Evolutionary conservation across 192 early-diverging fungal species (phyloP), one percentile per base, ranked within the genome.

Genomic region (Coemansia sp.): DNA sequence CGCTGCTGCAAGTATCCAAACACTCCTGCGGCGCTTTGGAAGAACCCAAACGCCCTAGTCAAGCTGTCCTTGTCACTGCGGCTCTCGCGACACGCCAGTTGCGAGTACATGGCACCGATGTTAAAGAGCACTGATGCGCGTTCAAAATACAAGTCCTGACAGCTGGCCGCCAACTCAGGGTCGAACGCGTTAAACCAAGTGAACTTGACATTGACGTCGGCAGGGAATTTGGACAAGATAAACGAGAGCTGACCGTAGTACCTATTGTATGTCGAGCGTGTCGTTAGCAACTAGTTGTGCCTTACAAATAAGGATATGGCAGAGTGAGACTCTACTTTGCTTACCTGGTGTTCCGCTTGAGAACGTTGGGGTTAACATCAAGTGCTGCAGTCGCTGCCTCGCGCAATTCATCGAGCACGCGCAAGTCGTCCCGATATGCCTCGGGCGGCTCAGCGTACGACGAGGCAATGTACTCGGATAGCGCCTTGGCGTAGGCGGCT

Each of bases 211-310:
- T 88, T 70, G 85, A 93, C 92, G 78, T 95, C 93, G 16, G 92
- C 92, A 7, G 92, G 91, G 66, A 97, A 97, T 79, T 96, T 97
- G 58, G 90, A 87, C 49, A 90, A 75, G 39, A 96, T 88, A 74
- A 91, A 91, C 18, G 89, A 88, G 27, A 97, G 85, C 76, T 97
- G 95, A 2, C 88, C 93, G 75, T 93, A 93, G 75, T 97, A 97
- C 31, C 57, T 60, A 60, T 3, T 29, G 11, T 43, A 43, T 43
- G 15, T 3, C 13, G 53, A 15, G 10, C 3, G 3, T 55, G 52
- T 36, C 34, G 6, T 53, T 31, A 55, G 53, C 24, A 31, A 15
- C 13, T 18, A 11, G 20, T 52, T 18, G 4, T 5, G 20, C 20
- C 43, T 46, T 46, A 52, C 44, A 46, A 22, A 24, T 3, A 22